These are phyloP conservation scores for Myriosclerotinia scirpicola DNA, from an alignment of 2,329 filamentous ascomycete species.

Conservation along the genomic window DNA sequence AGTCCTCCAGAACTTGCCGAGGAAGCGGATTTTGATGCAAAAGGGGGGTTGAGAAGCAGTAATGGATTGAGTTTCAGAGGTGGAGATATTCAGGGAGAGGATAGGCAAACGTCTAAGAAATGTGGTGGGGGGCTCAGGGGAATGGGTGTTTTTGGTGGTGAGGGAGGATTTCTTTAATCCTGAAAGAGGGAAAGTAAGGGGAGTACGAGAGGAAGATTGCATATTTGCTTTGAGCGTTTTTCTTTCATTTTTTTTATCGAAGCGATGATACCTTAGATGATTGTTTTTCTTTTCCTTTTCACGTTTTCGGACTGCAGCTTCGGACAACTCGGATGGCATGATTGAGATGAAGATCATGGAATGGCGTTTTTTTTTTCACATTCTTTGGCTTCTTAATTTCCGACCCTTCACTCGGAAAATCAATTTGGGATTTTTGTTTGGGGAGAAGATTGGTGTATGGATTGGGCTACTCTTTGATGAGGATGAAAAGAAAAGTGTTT, in stretches of 20 bases:
- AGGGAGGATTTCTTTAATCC: conserved; percentile 6
- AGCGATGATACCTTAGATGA: conserved; percentile 12
- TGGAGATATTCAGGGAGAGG: background rate
- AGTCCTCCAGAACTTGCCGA: background rate
- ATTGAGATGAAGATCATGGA: conserved; percentile 14
- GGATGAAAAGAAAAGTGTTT: background rate
- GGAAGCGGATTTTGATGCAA: background rate
- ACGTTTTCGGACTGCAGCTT: background rate
- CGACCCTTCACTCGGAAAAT: background rate
- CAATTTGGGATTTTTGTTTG: background rate
- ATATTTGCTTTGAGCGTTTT: conserved; percentile 8
- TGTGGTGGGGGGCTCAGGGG: background rate
- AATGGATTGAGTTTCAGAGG: conserved; percentile 5
- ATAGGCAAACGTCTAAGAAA: background rate
- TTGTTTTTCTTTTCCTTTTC: background rate
- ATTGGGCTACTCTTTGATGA: background rate
- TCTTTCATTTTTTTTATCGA: conserved; percentile 1
- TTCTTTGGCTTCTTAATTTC: conserved; percentile 9
- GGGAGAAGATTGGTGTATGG: background rate
- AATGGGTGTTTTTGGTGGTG: conserved; percentile 12
- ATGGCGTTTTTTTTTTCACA: conserved; percentile 1
- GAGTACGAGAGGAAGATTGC: background rate
- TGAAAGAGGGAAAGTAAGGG: background rate
- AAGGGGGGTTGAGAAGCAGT: background rate
- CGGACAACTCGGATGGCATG: conserved; percentile 6